phyloP scores from a whole-genome alignment of 495 filamentous ascomycete genomes.

The Penicillium tannophilum region DNA sequence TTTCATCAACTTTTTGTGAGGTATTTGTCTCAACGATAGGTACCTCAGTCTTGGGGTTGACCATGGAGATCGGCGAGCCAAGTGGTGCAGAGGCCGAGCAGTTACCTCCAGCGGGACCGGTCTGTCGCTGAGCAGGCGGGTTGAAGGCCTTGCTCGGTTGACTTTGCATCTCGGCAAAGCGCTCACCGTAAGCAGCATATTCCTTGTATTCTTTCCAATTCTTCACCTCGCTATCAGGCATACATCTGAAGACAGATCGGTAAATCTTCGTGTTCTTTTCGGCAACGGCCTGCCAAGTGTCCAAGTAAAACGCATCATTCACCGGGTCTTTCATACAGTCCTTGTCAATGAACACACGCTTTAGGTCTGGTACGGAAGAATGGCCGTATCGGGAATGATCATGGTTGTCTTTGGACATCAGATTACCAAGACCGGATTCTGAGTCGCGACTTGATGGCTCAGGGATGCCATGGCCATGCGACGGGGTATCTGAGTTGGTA shows the following conservation, averaged over 20 bases:
- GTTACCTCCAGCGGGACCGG: constrained; percentile 47
- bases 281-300: constrained; percentile 85
- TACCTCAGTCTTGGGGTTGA: constrained; percentile 25
- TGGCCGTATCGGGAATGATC: constrained; percentile 48
- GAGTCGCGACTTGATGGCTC: constrained; percentile 66
- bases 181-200: constrained; percentile 74
- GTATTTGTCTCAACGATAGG: constrained; percentile 21
- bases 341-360: constrained; percentile 60
- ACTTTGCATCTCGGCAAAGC: constrained; percentile 72
- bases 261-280: constrained; percentile 94
- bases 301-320: constrained; percentile 78
- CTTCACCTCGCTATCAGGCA: constrained; percentile 92
- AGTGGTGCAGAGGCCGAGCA: constrained; percentile 14
- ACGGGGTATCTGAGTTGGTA: constrained; percentile 15
- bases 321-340: constrained; percentile 85
- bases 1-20: constrained; percentile 32
- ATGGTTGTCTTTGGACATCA: constrained; percentile 43
- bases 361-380: constrained; percentile 66
- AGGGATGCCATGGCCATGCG: constrained; percentile 17
- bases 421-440: constrained; percentile 67
- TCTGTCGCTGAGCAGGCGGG: constrained; percentile 37
- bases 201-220: constrained; percentile 95
- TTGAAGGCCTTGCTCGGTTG: constrained; percentile 45
- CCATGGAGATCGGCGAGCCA: constrained; percentile 25
- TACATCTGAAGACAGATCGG: constrained; percentile 91